phyloP scores from a whole-genome alignment of 257 asterid genomes.

The Avicennia marina region DNA sequence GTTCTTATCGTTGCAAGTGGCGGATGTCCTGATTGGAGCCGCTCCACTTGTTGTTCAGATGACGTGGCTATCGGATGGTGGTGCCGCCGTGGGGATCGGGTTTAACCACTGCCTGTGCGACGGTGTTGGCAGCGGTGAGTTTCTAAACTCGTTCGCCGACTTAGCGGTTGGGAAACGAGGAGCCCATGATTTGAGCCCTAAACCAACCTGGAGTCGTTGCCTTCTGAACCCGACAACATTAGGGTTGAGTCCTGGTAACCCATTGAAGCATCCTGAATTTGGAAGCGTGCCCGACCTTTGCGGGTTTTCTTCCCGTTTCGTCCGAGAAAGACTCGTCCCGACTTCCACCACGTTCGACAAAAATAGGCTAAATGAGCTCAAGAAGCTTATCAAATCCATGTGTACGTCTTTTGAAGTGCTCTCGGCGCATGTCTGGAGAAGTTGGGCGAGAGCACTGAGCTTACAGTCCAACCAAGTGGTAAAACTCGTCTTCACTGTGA shows the following conservation, averaged over 20 bases:
- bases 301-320: conserved; percentile 33
- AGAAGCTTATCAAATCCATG: neutral
- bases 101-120: conserved; percentile 61
- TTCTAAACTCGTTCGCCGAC: conserved; percentile 58
- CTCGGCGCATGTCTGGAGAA: conserved; percentile 65
- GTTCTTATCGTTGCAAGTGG: conserved; percentile 40
- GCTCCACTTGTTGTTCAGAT: conserved; percentile 69
- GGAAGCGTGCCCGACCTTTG: conserved; percentile 36
- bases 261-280: conserved; percentile 41
- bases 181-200: conserved; percentile 18
- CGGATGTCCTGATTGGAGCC: conserved; percentile 50
- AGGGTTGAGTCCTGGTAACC: neutral
- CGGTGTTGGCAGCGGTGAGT: conserved; percentile 57
- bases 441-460: conserved; percentile 55
- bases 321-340: conserved; percentile 35
- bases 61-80: conserved; percentile 63
- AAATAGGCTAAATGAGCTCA: conserved; percentile 33
- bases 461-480: conserved; percentile 39
- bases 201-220: conserved; percentile 49
- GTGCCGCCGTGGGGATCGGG: conserved; percentile 51
- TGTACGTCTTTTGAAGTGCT: conserved; percentile 58
- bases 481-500: conserved; percentile 49
- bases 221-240: conserved; percentile 24
- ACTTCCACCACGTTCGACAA: conserved; percentile 38
- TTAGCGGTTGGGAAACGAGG: conserved; percentile 27